A percentile compares a stretch with the other conserved stretches of the same genome.
Conservation (phyloP, 2,329 filamentous ascomycete species). For the Domatiomyces catenatus region DNA sequence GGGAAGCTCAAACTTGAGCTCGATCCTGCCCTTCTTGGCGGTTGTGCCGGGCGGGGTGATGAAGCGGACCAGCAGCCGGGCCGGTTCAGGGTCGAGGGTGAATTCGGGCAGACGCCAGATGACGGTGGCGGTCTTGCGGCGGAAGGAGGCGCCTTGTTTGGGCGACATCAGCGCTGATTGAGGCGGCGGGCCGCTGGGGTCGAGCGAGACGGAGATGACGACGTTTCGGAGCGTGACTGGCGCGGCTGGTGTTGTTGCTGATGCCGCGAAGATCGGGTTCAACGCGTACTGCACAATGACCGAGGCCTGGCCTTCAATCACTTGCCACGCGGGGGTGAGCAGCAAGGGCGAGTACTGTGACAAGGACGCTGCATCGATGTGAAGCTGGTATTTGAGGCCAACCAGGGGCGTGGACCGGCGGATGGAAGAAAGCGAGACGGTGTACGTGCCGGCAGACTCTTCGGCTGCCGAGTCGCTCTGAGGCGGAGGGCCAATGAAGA, state of each 20-base stretch:
- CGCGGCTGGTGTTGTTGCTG: conserved; percentile 22
- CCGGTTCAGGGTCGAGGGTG: conserved; percentile 38
- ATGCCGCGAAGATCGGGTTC: conserved; percentile 49
- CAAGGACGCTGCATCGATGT: conserved; percentile 46
- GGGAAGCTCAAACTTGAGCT: conserved; percentile 65
- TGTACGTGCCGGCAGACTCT: conserved; percentile 61
- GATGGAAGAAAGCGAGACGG: conserved; percentile 56
- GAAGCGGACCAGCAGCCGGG: conserved; percentile 70
- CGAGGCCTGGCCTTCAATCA: conserved; percentile 70
- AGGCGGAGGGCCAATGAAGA: conserved; percentile 51
- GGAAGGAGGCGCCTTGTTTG: conserved; percentile 29
- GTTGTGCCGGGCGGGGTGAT: conserved; percentile 47
- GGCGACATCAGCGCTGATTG: conserved; percentile 32
- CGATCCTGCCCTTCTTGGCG: conserved; percentile 59
- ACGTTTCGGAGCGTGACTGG: conserved; percentile 55
- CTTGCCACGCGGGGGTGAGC: conserved; percentile 64
- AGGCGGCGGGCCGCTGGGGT: conserved; percentile 27
- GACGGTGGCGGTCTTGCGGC: conserved; percentile 31
- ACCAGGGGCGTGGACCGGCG: conserved; percentile 49
- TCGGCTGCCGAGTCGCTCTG: conserved; percentile 15
- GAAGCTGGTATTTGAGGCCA: conserved; percentile 85
- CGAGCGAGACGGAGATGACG: conserved; percentile 46
- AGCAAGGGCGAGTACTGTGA: conserved; percentile 54
- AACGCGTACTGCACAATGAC: conserved; percentile 71
- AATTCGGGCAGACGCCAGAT: conserved; percentile 35